Evolutionary conservation across 2,329 filamentous ascomycete genomes (phyloP), one percentile per base, ranked within the genome.

Genomic region (Penicillium sp.): DNA sequence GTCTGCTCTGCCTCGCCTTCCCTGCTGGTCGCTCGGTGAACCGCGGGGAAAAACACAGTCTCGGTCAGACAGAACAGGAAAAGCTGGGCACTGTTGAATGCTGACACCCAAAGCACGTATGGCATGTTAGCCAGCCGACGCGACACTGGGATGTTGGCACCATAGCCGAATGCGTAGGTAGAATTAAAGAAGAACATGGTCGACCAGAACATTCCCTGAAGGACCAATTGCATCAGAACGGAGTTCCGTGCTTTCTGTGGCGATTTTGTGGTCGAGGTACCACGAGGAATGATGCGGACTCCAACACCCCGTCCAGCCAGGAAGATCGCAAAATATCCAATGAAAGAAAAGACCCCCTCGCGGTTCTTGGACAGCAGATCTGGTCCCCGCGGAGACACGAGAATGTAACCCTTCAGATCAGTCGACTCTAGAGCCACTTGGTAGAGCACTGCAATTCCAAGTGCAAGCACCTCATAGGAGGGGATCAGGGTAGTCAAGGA

Each of bases 301-400:
- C 94, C 94, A 19, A 88, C 85, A 41, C 90, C 89, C 71, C 96
- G 91, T 4, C 94, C 94, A 0, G 90, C 87, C 39, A 99, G 85
- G 75, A 97, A 99, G 58, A 99, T 97, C 47, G 93, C 89, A 45
- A 99, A 83, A 71, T 99, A 99, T 5, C 94, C 94, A 49, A 90
- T 77, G 74, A 97, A 96, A 53, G 92, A 96, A 74, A 93, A 96
- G n/a, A 99, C 82, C 0, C 94, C 94, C 74, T 99, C 94, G 27
- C 93, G 85, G 71, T 99, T 99, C 81, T 92, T 90, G 2, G 91
- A 93, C 6, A 99, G 74, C 15, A 96, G 79, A 67, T 92, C 85
- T 0, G 83, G 86, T 1, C 77, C 78, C 5, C 94, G 86, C 6
- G 91, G 90, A 0, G 91, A 92, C 8, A 89, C 86, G 23, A 99